Evolutionary conservation across 495 filamentous ascomycete genomes (phyloP).

Genomic region (Aspergillus bridgeri): DNA sequence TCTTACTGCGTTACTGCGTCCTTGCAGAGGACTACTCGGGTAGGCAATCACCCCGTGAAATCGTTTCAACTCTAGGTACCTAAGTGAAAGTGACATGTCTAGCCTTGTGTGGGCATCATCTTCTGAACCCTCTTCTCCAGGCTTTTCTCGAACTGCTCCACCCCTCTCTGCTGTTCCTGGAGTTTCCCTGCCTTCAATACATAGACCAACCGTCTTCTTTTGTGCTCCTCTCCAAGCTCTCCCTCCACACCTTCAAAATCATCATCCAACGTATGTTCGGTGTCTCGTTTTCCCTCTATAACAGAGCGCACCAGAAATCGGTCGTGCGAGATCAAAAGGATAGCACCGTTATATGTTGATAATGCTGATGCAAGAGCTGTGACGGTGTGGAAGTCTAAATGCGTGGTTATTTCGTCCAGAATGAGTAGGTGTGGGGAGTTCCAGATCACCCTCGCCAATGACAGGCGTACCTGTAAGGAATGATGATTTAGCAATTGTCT

Average conservation of each 20-base stretch:
- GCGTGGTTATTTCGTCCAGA: constrained; percentile 83
- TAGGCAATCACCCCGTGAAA: too few relatives aligned
- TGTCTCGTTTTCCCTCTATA: constrained; percentile 58
- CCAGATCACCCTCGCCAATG: constrained; percentile 66
- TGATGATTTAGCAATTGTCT: neutral
- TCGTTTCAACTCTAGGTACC: too few relatives aligned
- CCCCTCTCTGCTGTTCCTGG: constrained; percentile 53
- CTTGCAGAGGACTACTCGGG: too few relatives aligned
- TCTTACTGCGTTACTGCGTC: too few relatives aligned
- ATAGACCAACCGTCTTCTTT: constrained; percentile 55
- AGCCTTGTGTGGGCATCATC: constrained; percentile 24
- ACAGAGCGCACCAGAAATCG: constrained; percentile 68
- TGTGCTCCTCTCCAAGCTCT: constrained; percentile 41
- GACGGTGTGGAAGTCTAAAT: constrained; percentile 76
- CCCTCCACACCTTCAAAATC: constrained; percentile 50
- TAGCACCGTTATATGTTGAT: constrained; percentile 62
- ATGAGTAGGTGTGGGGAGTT: constrained; percentile 67
- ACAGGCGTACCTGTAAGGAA: constrained; percentile 58
- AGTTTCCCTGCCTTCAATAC: constrained; percentile 56
- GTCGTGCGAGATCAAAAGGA: constrained; percentile 73
- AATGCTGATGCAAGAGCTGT: constrained; percentile 63
- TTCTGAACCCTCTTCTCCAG: constrained; percentile 56
- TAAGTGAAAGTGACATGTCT: neutral
- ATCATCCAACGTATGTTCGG: constrained; percentile 39
- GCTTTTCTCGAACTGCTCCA: constrained; percentile 60